Evolutionary conservation across 371 early-diverging fungal genomes (phyloP), one percentile per base, ranked within the genome.

Genomic region (Mortierella sp.): DNA sequence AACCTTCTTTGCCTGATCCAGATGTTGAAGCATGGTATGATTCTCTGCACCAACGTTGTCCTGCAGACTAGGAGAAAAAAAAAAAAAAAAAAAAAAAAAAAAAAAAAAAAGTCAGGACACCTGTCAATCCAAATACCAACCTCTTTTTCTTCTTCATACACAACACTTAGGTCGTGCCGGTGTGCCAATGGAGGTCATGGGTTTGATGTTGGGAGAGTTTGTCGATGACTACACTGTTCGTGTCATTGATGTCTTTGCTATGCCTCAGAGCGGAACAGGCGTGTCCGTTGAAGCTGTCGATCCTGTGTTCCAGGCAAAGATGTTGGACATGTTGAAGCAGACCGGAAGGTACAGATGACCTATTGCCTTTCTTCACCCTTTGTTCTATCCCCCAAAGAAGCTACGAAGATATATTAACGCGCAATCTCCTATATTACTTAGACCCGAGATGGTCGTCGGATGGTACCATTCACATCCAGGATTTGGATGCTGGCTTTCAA

Each of bases 131-230:
- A 37, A 37, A 16, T 58, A 50, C 56, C 50, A 26, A 50, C 23
- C 21, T 57, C 11, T 11, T 16, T 60, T 7, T 16, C 23, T 30
- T 44, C 30, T n/a, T 82, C 19, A n/a, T 37, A 3, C 9, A 3
- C 9, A 3, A 37, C 37, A 9, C 28, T 16, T 81, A 94, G 99
- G 98, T 30, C 92, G 99, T 69, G 99, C 99, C 44, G 99, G 99
- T 73, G 99, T 99, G n/a, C 99, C 99, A 14, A 97, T 99, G 98
- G 99, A 99, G 85, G 99, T 99, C 59, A 99, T 99, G 99, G 99
- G 99, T 18, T 89, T 99, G 60, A 99, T 99, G 99, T 88, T 99
- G 70, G 99, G 99, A 29, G 99, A 99, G 84, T 99, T 99, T 88
- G 94, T 99, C 15, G 99, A 99, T 82, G 99, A 99, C 74, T 99